Conservation (phyloP, 2,329 filamentous ascomycete genomes). For the Talaromyces sp. region DNA sequence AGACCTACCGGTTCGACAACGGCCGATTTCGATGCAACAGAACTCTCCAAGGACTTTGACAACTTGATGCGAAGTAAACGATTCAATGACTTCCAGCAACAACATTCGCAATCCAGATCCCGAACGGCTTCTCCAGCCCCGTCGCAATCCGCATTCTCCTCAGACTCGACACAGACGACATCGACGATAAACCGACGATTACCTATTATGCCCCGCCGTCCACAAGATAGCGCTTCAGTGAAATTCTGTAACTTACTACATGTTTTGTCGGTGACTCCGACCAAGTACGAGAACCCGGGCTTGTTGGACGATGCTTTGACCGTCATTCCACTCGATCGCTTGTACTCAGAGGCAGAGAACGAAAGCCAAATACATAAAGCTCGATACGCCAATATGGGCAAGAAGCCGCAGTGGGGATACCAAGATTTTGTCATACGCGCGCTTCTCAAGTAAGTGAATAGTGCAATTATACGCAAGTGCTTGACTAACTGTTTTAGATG, state of each 20-base stretch:
- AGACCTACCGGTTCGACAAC: conserved; percentile 1
- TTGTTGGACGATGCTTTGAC: conserved; percentile 87
- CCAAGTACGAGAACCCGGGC: conserved; percentile 94
- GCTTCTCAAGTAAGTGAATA: conserved; percentile 65
- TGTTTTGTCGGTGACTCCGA: conserved; percentile 80
- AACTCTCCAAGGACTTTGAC: conserved; percentile 80
- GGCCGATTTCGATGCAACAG: conserved; percentile 49
- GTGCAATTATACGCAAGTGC: not conserved
- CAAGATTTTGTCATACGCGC: conserved; percentile 94
- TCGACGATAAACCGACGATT: conserved; percentile 43
- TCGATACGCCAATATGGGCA: conserved; percentile 81
- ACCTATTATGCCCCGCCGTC: conserved; percentile 70
- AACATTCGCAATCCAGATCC: conserved; percentile 53
- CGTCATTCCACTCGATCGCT: conserved; percentile 80
- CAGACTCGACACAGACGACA: conserved; percentile 28
- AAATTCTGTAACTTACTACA: conserved; percentile 80
- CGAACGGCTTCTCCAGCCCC: conserved; percentile 56
- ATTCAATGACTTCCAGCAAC: conserved; percentile 74
- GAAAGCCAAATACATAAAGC: conserved; percentile 84
- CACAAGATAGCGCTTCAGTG: conserved; percentile 66
- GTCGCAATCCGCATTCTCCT: conserved; percentile 36
- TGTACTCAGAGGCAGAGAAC: conserved; percentile 92
- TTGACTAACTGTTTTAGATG: conserved; percentile 55
- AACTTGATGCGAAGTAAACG: conserved; percentile 80
- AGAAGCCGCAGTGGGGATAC: conserved; percentile 89